phyloP scores from a whole-genome alignment of 495 filamentous ascomycete species.

The Ascodesmis nigricans region DNA sequence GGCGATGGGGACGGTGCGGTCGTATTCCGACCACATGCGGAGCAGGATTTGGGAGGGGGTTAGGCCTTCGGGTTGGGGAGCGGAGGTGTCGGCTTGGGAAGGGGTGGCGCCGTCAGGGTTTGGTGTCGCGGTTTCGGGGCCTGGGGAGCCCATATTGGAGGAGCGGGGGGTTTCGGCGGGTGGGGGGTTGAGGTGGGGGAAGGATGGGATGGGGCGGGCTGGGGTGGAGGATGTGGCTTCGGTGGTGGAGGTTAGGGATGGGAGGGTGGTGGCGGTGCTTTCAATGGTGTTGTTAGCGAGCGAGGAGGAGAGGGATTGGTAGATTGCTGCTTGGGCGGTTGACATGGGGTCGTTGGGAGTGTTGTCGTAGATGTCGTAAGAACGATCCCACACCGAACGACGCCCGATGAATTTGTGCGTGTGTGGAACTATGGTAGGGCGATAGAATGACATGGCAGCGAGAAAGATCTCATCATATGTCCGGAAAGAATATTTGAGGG shows the following conservation, averaged over 20 bases:
- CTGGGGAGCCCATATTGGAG: conserved; percentile 69
- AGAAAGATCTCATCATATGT: conserved; percentile 84
- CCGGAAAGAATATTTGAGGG: conserved; percentile 79
- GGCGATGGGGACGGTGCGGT: conserved; percentile 57
- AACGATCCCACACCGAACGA: conserved; percentile 56
- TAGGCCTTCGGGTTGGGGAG: conserved; percentile 24
- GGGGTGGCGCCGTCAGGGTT: conserved; percentile 40
- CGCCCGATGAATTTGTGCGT: conserved; percentile 52
- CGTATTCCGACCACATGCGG: conserved; percentile 34
- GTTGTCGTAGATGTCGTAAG: conserved; percentile 82
- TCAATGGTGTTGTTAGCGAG: conserved; percentile 27
- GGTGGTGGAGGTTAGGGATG: conserved; percentile 25
- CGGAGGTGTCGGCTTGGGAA: conserved; percentile 26
- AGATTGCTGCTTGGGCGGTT: conserved; percentile 57
- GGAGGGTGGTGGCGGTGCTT: conserved; percentile 11
- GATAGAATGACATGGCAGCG: conserved; percentile 60
- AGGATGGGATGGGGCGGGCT: conserved; percentile 31
- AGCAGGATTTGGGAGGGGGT: conserved; percentile 29
- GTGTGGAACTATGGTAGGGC: conserved; percentile 68
- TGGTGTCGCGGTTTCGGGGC: conserved; percentile 44
- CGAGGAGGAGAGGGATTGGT: conserved; percentile 61
- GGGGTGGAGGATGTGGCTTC: conserved; percentile 33
- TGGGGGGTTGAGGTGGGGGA: conserved; percentile 25
- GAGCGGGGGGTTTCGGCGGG: conserved; percentile 47
- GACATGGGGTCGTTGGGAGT: conserved; percentile 75